Conservation (phyloP, 495 filamentous ascomycete genomes). For the Hypoxylon intermedium region DNA sequence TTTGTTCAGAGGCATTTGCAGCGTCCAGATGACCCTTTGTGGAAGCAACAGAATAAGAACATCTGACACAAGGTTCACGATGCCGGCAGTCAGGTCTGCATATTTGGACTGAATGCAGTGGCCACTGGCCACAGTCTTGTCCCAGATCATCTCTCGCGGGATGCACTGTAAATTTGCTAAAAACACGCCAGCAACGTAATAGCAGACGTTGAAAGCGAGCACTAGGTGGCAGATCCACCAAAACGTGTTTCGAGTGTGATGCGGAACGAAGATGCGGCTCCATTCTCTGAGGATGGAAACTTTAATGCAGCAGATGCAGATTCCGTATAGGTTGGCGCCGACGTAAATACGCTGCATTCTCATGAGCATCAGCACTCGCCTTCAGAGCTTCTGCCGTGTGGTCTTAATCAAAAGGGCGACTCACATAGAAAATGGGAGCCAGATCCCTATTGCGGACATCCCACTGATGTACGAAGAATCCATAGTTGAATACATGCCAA, state of each 20-base stretch:
- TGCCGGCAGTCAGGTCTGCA: too few relatives aligned
- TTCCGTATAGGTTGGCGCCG: slow-evolving; percentile 17
- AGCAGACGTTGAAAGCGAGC: slow-evolving; percentile 47
- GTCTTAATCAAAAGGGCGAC: neutral
- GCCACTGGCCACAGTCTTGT: neutral
- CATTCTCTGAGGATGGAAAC: slow-evolving; percentile 43
- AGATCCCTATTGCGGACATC: slow-evolving; percentile 13
- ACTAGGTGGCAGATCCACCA: slow-evolving; percentile 39
- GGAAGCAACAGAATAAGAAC: neutral
- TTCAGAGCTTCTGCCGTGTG: neutral
- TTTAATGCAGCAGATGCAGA: slow-evolving; percentile 32
- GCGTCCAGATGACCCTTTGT: neutral
- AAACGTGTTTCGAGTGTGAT: slow-evolving; percentile 11
- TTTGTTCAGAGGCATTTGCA: neutral
- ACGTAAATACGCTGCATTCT: slow-evolving; percentile 6
- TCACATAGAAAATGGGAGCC: neutral
- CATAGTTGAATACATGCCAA: too few relatives aligned
- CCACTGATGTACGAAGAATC: slow-evolving; percentile 37
- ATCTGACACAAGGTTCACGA: neutral
- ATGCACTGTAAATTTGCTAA: slow-evolving; percentile 51
- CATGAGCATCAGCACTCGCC: neutral
- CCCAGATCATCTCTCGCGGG: slow-evolving; percentile 31
- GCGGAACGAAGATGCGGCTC: slow-evolving; percentile 37
- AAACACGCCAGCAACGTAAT: slow-evolving; percentile 50
- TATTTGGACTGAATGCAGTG: too few relatives aligned